Evolutionary conservation across 2,329 filamentous ascomycete genomes (phyloP).

Genomic region (Diaporthe sp.): DNA sequence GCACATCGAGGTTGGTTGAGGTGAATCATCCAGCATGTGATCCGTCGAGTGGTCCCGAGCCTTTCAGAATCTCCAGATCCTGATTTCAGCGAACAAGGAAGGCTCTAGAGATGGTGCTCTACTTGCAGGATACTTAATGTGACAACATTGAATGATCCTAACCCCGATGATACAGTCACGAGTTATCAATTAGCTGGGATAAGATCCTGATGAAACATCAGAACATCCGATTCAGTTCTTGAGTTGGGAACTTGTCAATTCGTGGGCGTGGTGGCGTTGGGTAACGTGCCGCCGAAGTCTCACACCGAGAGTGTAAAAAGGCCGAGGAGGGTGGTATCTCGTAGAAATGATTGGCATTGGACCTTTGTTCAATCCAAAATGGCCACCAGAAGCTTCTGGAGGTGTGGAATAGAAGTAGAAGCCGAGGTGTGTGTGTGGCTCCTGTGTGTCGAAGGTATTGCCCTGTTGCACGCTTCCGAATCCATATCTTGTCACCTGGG

Average conservation of each 20-base stretch:
- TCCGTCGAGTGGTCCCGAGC: slow-evolving; percentile 1
- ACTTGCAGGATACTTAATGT: slow-evolving; percentile 15
- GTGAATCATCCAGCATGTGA: slow-evolving; percentile 16
- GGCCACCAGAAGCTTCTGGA: neutral
- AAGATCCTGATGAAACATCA: slow-evolving; percentile 1
- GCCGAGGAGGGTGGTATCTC: slow-evolving; percentile 1
- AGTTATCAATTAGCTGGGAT: slow-evolving; percentile 15
- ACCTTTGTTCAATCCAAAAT: neutral
- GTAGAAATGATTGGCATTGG: neutral
- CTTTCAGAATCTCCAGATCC: slow-evolving; percentile 8
- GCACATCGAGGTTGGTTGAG: slow-evolving; percentile 14
- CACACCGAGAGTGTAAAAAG: neutral
- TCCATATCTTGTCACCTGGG: neutral
- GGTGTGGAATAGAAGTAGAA: neutral
- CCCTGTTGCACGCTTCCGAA: slow-evolving; percentile 5
- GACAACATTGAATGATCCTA: neutral
- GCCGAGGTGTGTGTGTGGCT: slow-evolving; percentile 5
- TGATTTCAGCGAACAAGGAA: slow-evolving; percentile 1
- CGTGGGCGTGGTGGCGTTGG: slow-evolving; percentile 11
- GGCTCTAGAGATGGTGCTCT: slow-evolving; percentile 17
- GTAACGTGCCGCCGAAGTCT: neutral
- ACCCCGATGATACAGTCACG: slow-evolving; percentile 8
- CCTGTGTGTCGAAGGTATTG: slow-evolving; percentile 1
- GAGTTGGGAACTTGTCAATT: neutral
- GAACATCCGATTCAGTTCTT: neutral